Evolutionary conservation across 2,329 filamentous ascomycete genomes (phyloP), one percentile per base, ranked within the genome.

Genomic region (Ophiostoma himal-ulmi): DNA sequence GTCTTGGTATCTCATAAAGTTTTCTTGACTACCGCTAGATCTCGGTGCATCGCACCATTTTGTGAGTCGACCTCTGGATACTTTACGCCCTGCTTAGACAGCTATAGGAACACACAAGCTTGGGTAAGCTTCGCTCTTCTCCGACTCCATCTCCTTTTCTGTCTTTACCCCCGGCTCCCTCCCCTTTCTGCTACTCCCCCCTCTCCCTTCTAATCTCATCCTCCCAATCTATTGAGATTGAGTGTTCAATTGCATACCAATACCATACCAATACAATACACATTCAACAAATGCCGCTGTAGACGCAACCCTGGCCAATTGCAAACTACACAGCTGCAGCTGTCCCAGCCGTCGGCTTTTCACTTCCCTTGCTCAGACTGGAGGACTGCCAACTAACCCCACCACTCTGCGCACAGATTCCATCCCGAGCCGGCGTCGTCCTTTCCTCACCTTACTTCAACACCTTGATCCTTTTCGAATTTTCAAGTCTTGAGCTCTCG

Each of bases 321-420:
- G 57, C 11, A 36, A 34, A 34, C 52, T 10, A 10, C 52, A 57
- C 10, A 30, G 52, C 52, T 57, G 52, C 22, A 57, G 57, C 57
- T 22, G 48, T 54, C 5, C 54, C 26, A 17, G 54, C 6, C 57
- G 57, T 34, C 57, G 57, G 57, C 57, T 62, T 30, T 60, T 62
- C 26, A 26, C 57, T 62, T 62, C 26, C 57, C 10, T 34, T 26
- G 26, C 57, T 17, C 26, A 34, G 17, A 48, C 44, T 48, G 20
- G 44, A 48, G 11, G 44, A 48, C 44, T 20, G 17, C 37, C 44
- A 62, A 36, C 52, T 57, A 22, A 62, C 57, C 57, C 57, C 57
- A 62, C 57, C 57, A 62, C 57, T 62, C 8, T 62, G 57, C 57
- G 57, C 57, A 34, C 57, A 62, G 57, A 62, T 34, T 22, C 44